These are phyloP conservation scores for Talaromyces sp. DNA, from an alignment of 2,329 filamentous ascomycete species.

Conservation along the genomic window DNA sequence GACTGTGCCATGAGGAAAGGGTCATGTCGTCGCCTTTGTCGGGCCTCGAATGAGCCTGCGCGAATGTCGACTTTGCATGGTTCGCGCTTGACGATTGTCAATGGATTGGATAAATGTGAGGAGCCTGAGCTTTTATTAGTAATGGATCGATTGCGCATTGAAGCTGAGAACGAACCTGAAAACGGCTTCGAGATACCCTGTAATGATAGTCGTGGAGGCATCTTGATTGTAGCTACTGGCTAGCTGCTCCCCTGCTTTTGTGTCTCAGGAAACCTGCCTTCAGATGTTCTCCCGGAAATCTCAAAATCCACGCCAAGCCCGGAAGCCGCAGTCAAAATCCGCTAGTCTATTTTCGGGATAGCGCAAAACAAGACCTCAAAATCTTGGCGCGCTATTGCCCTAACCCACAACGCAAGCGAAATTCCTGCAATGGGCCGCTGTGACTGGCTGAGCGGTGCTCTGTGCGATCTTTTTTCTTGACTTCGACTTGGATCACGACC, in stretches of 20 bases:
- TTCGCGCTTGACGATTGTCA: conserved; percentile 54
- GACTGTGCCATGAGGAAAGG: conserved; percentile 80
- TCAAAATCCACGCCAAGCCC: conserved; percentile 22
- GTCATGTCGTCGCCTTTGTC: conserved; percentile 67
- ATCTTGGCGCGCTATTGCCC: conserved; percentile 32
- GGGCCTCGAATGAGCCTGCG: conserved; percentile 62
- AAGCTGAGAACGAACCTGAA: conserved; percentile 51
- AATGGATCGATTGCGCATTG: neutral
- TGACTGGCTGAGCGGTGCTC: conserved; percentile 24
- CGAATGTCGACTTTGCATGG: conserved; percentile 54
- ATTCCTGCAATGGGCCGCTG: conserved; percentile 23
- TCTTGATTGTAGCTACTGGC: conserved; percentile 37
- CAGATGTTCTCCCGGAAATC: conserved; percentile 28
- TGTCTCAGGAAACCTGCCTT: neutral
- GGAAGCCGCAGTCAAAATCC: conserved; percentile 12
- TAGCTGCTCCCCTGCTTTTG: neutral
- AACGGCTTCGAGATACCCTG: conserved; percentile 59
- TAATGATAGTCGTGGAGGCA: conserved; percentile 66
- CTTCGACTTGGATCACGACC: conserved; percentile 28
- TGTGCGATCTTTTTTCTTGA: conserved; percentile 31
- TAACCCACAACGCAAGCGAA: conserved; percentile 43
- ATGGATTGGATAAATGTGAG: conserved; percentile 33
- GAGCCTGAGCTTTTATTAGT: conserved; percentile 9
- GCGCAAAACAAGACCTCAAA: conserved; percentile 21
- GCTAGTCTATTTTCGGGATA: conserved; percentile 26